A percentile compares a stretch with the other conserved stretches of the same genome.
These are phyloP conservation scores for Neurospora africana DNA, from an alignment of 495 filamentous ascomycete genomes.

Conservation along the genomic window DNA sequence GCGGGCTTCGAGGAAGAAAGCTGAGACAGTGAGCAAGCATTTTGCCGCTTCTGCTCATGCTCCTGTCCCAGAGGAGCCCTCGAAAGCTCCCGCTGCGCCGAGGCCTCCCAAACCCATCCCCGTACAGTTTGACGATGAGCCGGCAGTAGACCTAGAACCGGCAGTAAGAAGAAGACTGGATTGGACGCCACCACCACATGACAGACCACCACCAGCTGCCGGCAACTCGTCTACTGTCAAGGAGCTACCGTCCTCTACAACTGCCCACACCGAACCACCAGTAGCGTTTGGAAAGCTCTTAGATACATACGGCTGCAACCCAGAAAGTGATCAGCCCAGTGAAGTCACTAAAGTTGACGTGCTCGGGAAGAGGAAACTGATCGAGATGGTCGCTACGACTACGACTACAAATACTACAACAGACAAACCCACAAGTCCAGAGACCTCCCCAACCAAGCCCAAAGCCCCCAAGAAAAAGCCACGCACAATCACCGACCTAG, in stretches of 20 bases:
- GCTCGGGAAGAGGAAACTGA: conserved; percentile 40
- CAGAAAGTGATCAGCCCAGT: neutral
- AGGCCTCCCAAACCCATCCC: neutral
- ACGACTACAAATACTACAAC: conserved; percentile 4
- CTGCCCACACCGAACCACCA: neutral
- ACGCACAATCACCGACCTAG: conserved; percentile 75
- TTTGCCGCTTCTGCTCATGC: conserved; percentile 14
- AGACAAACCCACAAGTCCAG: conserved; percentile 9
- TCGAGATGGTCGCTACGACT: conserved; percentile 30
- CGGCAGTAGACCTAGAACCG: conserved; percentile 28
- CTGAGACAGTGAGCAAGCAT: conserved; percentile 25
- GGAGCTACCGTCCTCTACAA: conserved; percentile 16
- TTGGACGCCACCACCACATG: conserved; percentile 49
- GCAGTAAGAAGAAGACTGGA: conserved; percentile 40
- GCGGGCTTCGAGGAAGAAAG: conserved; percentile 15
- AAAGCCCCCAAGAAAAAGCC: conserved; percentile 60
- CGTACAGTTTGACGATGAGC: conserved; percentile 10
- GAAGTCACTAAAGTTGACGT: conserved; percentile 8
- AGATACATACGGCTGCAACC: conserved; percentile 20
- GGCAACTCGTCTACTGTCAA: conserved; percentile 19
- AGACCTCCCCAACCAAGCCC: conserved; percentile 34
- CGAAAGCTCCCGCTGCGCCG: conserved; percentile 1
- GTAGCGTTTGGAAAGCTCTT: conserved; percentile 22
- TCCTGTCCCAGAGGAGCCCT: neutral
- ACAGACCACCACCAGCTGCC: conserved; percentile 11